phyloP scores from a whole-genome alignment of 1,284 basidiomycete species.

The Exobasidium cylindrosporum region DNA sequence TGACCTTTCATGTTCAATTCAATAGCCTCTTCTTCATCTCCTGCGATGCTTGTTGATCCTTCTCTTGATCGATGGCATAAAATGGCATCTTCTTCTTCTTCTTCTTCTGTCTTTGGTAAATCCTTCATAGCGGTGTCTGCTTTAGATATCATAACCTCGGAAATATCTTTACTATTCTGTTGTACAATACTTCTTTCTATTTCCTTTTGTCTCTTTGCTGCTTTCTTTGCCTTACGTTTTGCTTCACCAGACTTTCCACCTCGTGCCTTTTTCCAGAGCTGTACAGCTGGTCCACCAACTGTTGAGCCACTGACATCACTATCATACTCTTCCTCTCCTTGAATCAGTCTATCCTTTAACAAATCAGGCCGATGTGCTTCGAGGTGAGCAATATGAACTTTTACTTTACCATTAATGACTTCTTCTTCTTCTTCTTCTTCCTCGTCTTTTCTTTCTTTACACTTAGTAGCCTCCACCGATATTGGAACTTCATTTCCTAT shows the following conservation, averaged over 20 bases:
- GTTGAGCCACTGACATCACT: conserved; percentile 38
- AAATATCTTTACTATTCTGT: neutral
- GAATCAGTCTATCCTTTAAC: conserved; percentile 15
- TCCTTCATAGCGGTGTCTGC: conserved; percentile 25
- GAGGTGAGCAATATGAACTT: conserved; percentile 7
- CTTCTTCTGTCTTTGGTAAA: neutral
- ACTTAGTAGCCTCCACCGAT: neutral
- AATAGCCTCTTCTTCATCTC: neutral
- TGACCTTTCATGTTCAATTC: neutral
- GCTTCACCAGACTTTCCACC: conserved; percentile 18
- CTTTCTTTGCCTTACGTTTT: conserved; percentile 22
- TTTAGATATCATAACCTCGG: conserved; percentile 20
- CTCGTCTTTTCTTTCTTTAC: conserved; percentile 12
- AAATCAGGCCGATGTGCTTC: conserved; percentile 36
- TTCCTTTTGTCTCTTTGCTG: neutral
- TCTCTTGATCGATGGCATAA: neutral
- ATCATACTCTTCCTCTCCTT: conserved; percentile 17
- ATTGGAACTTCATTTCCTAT: neutral
- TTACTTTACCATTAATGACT: neutral
- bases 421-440: conserved; percentile 25
- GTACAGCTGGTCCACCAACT: conserved; percentile 31
- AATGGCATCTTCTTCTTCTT: neutral
- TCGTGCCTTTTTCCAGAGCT: conserved; percentile 35
- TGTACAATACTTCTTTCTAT: neutral
- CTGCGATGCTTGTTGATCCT: neutral